These are phyloP conservation scores for Voacanga thouarsii DNA, from an alignment of 257 asterid genomes.

Conservation along the genomic window DNA sequence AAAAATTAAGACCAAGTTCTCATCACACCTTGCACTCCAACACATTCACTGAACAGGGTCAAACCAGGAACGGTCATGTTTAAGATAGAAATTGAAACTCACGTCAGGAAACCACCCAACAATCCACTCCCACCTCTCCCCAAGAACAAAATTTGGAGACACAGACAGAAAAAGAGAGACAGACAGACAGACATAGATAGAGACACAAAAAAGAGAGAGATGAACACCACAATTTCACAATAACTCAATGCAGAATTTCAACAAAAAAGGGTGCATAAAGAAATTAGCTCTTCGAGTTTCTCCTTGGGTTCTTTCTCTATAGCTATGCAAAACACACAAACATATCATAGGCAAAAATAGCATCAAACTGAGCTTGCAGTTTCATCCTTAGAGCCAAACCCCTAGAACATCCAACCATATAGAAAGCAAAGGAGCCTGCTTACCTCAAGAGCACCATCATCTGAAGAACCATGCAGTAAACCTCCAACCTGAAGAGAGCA, in stretches of 20 bases:
- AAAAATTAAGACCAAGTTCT: neutral
- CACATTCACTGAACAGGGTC: neutral
- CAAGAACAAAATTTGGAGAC: neutral
- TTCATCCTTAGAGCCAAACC: neutral
- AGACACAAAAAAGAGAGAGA: neutral
- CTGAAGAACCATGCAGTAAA: constrained; percentile 33
- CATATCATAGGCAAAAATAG: neutral
- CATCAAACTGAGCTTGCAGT: neutral
- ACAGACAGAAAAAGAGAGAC: neutral
- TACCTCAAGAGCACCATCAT: constrained; percentile 39
- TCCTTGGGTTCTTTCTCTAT: neutral
- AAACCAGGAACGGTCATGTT: neutral
- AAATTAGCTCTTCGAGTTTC: neutral
- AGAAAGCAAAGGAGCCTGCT: constrained; percentile 6
- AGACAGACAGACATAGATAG: neutral
- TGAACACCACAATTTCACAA: neutral
- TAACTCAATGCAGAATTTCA: neutral
- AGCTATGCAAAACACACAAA: neutral
- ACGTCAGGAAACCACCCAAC: neutral
- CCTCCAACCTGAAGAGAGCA: constrained; percentile 38
- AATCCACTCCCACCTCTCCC: neutral
- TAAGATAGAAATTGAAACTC: neutral
- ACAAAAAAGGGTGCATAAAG: neutral
- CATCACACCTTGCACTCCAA: neutral
- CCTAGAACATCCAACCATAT: neutral